A percentile compares a stretch with the other conserved stretches of the same genome.
Conservation (phyloP, 345 rosid genomes). For the Boechera stricta region DNA sequence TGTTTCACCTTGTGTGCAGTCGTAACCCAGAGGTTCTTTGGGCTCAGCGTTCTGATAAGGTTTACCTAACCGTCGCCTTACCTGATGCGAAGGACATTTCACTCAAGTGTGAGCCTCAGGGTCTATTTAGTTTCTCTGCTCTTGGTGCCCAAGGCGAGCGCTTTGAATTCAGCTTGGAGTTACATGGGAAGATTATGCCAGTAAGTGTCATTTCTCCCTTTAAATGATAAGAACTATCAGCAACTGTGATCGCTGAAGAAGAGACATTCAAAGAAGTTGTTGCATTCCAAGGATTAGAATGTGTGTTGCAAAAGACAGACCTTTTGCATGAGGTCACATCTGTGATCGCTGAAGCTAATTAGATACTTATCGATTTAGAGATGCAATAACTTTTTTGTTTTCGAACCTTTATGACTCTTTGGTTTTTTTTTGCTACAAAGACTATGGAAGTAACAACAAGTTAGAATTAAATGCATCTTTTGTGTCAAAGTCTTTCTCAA, state of each 20-base stretch:
- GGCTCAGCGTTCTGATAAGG: slow-evolving; percentile 94
- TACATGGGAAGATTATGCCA: slow-evolving; percentile 63
- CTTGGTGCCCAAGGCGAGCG: slow-evolving; percentile 69
- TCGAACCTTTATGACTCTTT: too few species aligned
- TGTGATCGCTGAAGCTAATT: too few species aligned
- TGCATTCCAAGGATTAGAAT: background rate
- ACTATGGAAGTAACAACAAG: background rate
- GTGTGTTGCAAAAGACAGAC: background rate
- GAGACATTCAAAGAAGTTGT: too few species aligned
- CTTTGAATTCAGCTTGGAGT: slow-evolving; percentile 70
- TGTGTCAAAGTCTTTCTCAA: background rate
- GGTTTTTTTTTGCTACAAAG: background rate
- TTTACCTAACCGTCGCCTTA: slow-evolving; percentile 75
- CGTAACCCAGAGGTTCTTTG: slow-evolving; percentile 95
- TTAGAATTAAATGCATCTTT: background rate
- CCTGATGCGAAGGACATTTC: slow-evolving; percentile 86
- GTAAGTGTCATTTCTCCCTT: slow-evolving; percentile 39
- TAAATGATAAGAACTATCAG: background rate
- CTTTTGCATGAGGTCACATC: too few species aligned
- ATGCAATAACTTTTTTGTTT: too few species aligned
- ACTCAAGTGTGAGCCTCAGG: slow-evolving; percentile 75
- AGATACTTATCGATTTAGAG: too few species aligned
- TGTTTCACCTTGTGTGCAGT: slow-evolving; percentile 46
- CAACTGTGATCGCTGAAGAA: background rate
- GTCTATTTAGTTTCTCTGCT: slow-evolving; percentile 83